These are phyloP conservation scores for Ganoderma sinense DNA, from an alignment of 1,284 basidiomycete species.

Conservation along the genomic window DNA sequence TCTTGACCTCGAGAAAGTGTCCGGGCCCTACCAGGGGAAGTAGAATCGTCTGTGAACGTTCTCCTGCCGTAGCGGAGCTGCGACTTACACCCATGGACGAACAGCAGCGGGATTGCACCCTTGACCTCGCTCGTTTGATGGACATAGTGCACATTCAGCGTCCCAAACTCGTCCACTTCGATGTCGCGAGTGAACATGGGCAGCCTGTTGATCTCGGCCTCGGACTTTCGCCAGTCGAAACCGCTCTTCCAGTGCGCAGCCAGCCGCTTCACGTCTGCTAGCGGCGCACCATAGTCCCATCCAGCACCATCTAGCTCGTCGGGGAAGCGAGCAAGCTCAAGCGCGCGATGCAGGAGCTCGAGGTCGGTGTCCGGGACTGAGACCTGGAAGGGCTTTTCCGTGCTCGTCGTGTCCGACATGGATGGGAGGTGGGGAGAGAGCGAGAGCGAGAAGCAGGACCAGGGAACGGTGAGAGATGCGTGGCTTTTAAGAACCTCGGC, in stretches of 20 bases:
- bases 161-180: conserved; percentile 43
- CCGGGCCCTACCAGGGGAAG: conserved; percentile 57
- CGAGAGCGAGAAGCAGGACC: not conserved
- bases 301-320: conserved; percentile 48
- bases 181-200: conserved; percentile 35
- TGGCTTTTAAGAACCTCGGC: not conserved
- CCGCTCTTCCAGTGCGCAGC: conserved; percentile 46
- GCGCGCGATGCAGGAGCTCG: conserved; percentile 22
- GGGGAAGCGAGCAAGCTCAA: conserved; percentile 40
- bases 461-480: not conserved
- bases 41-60: not conserved
- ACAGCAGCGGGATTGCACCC: conserved; percentile 52
- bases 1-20: conserved; percentile 61
- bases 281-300: conserved; percentile 50
- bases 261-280: conserved; percentile 48
- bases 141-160: conserved; percentile 51
- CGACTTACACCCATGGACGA: conserved; percentile 53
- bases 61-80: not conserved
- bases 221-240: conserved; percentile 51
- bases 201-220: conserved; percentile 26
- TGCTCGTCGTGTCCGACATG: not conserved
- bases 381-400: conserved; percentile 28
- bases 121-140: conserved; percentile 44
- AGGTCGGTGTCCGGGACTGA: conserved; percentile 25
- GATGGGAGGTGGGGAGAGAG: not conserved